Percentiles rank a stretch among this genome's conserved stretches.
phyloP scores from a whole-genome alignment of 805 yeast genomes.

The Ogataea haglerorum region DNA sequence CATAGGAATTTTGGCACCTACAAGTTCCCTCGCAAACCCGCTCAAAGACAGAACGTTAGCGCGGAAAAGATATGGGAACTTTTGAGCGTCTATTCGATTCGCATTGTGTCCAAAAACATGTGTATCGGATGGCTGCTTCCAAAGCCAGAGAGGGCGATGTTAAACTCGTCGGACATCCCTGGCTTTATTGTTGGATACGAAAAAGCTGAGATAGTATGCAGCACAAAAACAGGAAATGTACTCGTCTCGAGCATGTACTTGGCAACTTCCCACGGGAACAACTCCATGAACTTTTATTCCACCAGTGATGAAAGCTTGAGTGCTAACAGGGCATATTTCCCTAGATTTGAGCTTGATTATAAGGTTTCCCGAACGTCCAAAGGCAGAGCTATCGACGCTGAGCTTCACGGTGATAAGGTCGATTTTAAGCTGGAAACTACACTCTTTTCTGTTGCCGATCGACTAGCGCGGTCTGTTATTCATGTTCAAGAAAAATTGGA shows the following conservation, averaged over 20 bases:
- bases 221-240: conserved; percentile 60
- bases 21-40: not conserved
- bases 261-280: conserved; percentile 64
- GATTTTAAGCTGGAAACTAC: conserved; percentile 63
- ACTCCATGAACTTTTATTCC: conserved; percentile 45
- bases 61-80: conserved; percentile 19
- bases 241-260: conserved; percentile 66
- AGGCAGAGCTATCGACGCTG: conserved; percentile 40
- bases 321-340: conserved; percentile 63
- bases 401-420: conserved; percentile 63
- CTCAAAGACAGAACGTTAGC: conserved; percentile 1
- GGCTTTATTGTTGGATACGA: conserved; percentile 83
- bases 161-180: conserved; percentile 33
- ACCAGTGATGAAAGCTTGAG: conserved; percentile 42
- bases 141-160: conserved; percentile 31
- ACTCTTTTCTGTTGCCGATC: conserved; percentile 52
- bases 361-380: conserved; percentile 23
- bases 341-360: conserved; percentile 59
- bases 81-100: conserved; percentile 47
- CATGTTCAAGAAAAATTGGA: conserved; percentile 26
- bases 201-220: conserved; percentile 61
- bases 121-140: conserved; percentile 80
- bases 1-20: conserved; percentile 6
- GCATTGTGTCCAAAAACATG: conserved; percentile 57
- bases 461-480: conserved; percentile 44